Base-by-base conservation (phyloP, 1,284 basidiomycete genomes). In the Coriolopsis trogii region DNA sequence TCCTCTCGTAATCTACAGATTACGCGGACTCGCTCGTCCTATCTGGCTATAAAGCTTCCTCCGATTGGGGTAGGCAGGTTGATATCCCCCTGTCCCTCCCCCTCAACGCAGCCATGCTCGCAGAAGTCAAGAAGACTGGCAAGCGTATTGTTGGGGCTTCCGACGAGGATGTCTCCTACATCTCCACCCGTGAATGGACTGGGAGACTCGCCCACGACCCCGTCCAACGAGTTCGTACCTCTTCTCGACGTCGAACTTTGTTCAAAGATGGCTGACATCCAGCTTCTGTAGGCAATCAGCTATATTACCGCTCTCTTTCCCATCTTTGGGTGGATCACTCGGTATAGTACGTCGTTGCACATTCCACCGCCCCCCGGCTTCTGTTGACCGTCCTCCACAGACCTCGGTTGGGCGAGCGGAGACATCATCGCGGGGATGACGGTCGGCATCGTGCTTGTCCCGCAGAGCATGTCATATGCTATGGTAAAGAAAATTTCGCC, bases 371-470 rank as follows among this genome's bases (percentile, higher is more conserved):
- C 29, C 25, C 23, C 18, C 40, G 12, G 12, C 41, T 12, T 18
- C 23, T 20, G 16, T 25, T 47, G 26, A 41, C 43, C 47, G 15
- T 16, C 21, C 4, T 29, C 43, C 24, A 34, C 53, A 87, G 86
- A 91, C 66, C 51, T 82, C 34, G 82, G 81, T 36, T 91, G 88
- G 88, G 64, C 84, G 4, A 78, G 78, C 21, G 87, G 93, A 37
- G 93, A 96, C 70, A 61, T 95, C 26, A 85, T 95, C 59, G 92
- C 93, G 44, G 89, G 93, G 44, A 70, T 95, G 43, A 96, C 93
- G 0, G 92, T 95, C 53, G 93, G 93, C 29, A 85, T 94, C 63
- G 93, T 96, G 1, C 74, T 94, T 16, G 91, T 95, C 8, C 93
- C 93, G 0, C 93, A 96, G 67, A 76, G 83, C 57, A 90, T 90